Evolutionary conservation across 768 basidiomycete species (phyloP), one percentile per base, ranked within the genome.

Genomic region (Pulveroboletus sp.): DNA sequence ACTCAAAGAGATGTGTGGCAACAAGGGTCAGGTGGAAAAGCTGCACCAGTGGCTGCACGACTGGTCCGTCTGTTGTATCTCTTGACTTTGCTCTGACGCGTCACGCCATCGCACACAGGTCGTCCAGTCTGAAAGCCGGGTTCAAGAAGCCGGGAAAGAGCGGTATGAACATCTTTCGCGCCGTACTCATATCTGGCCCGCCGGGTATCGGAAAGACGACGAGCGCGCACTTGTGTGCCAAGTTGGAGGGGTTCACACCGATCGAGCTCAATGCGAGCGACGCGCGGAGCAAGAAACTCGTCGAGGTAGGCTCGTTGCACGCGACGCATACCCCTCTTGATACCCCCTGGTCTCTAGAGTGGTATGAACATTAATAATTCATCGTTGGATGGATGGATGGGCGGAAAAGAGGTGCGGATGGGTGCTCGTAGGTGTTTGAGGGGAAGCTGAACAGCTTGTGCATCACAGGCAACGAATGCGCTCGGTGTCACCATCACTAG

Each of bases 161-260:
- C 51, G 90, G 81, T 0, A 87, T 88, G 85, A 91, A 91, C 57
- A 70, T 84, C 7, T 95, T 77, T 67, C 85, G 93, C 20, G 93
- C 92, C 5, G 78, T 97, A 2, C 72, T 99, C 55, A 85, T 98
- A 52, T 90, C 90, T 2, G 97, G 97, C 0, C 82, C 94, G 2
- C 97, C 97, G 14, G 97, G 97, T 8, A 97, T 98, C 43, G 97
- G 95, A 20, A 99, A 98, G 73, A 99, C 97, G 4, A 97, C 94
- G 1, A 87, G 87, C 51, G 97, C 95, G 3, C 97, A 99, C 69
- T 63, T 99, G 24, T 87, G 88, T 57, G 94, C 94, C 2, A 87
- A 89, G 61, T 68, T 90, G n/a, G 90, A 80, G 24, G 95, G 94
- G 0, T 97, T 87, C 57, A 90, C 85, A 2, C 88, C 94, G 1